These are phyloP conservation scores for Suillus weaverae DNA, from an alignment of 768 basidiomycete genomes.

Conservation along the genomic window DNA sequence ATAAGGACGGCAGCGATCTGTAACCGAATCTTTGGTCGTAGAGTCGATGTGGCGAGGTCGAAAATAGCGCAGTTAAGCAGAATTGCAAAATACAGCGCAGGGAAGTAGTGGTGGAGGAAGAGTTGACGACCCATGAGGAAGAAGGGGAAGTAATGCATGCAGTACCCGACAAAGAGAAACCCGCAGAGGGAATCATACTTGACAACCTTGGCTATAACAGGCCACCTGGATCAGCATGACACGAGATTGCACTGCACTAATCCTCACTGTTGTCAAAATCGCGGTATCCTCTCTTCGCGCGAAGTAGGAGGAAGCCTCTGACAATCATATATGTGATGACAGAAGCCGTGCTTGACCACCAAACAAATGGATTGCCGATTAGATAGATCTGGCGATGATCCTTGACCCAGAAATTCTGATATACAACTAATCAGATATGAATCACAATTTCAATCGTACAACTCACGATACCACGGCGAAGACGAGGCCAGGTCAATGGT, in stretches of 20 bases:
- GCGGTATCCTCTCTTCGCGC: conserved; percentile 85
- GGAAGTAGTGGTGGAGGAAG: conserved; percentile 98
- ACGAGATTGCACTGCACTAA: neutral
- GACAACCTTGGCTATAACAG: conserved; percentile 69
- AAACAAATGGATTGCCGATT: conserved; percentile 90
- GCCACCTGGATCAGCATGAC: neutral
- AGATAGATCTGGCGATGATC: conserved; percentile 95
- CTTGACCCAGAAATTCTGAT: conserved; percentile 97
- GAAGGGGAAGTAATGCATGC: conserved; percentile 94
- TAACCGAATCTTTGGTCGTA: conserved; percentile 74
- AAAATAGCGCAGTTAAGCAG: conserved; percentile 76
- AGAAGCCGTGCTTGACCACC: conserved; percentile 82
- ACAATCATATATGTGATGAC: conserved; percentile 66
- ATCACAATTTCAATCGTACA: neutral
- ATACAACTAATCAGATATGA: conserved; percentile 9
- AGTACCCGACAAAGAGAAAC: conserved; percentile 92
- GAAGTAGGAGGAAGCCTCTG: conserved; percentile 79
- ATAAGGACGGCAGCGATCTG: conserved; percentile 79
- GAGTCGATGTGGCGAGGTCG: conserved; percentile 78
- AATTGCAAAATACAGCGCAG: conserved; percentile 92
- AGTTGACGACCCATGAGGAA: conserved; percentile 96
- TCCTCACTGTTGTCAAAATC: conserved; percentile 90
- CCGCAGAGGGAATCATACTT: conserved; percentile 91
- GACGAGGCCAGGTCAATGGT: conserved; percentile 88
- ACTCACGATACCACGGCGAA: conserved; percentile 90